Evolutionary conservation across 495 filamentous ascomycete genomes (phyloP), one percentile per base, ranked within the genome.

Genomic region (Thozetella sp.): DNA sequence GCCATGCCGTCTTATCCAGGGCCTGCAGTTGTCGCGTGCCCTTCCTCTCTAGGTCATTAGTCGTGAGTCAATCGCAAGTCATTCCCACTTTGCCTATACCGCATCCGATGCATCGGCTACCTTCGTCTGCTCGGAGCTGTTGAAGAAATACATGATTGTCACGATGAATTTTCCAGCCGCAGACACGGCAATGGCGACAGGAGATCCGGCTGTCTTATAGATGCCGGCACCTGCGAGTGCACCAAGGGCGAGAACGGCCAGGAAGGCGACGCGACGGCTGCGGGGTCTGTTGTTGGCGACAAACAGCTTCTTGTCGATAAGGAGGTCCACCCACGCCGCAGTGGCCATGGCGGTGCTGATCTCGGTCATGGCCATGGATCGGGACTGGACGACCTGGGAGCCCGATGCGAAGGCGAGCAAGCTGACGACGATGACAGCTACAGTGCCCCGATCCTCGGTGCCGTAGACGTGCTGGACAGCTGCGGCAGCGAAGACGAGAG

Each of bases 291-390:
- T 89, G 22, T 72, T 51, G 20, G 63, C 9, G 22, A 62, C 67
- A 20, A 78, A 69, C 51, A 89, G 61, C 0, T 69, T 55, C 15
- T 72, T 74, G 65, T 88, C 85, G 50, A 88, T 80, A 22, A 87
- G 67, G 24, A 89, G 59, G 60, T 88, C 86, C 4, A 89, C 68
- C 76, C 83, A 88, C 2, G 86, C 84, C 9, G 86, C 84, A 24
- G 86, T 89, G 1, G 86, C 86, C 85, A 88, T 88, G 2, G 86
- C 86, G n/a, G 86, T 88, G 23, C 76, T 85, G 26, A 88, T 89
- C 64, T 89, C 84, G 4, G 83, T 82, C 69, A 87, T 80, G 50
- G 77, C 70, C 58, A 89, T 64, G 10, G 75, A 69, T 6, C 86
- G 72, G 3, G 74, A 75, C 74, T 85, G 77, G 17, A 84, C 84